A percentile compares a stretch with the other conserved stretches of the same genome.
Conservation (phyloP, 192 early-diverging fungal genomes). For the Backusella psychrophila region DNA sequence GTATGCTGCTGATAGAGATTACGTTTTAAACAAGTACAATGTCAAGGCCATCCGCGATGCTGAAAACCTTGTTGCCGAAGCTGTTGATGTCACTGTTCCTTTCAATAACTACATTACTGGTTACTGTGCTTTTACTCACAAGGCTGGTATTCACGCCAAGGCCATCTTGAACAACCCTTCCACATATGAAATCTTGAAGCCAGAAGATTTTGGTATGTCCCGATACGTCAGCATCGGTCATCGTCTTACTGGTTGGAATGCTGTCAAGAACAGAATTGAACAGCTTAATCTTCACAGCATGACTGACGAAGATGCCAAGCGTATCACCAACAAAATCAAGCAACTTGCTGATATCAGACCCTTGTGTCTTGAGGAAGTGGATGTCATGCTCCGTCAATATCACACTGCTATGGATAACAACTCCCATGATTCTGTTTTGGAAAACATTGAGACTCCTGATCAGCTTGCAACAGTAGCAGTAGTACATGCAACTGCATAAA, state of each 20-base stretch:
- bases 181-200: slow-evolving; percentile 97
- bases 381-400: slow-evolving; percentile 74
- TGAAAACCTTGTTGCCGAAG: slow-evolving; percentile 94
- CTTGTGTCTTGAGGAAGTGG: slow-evolving; percentile 90
- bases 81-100: slow-evolving; percentile 93
- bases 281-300: slow-evolving; percentile 75
- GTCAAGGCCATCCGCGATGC: slow-evolving; percentile 88
- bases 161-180: slow-evolving; percentile 98
- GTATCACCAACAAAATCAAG: slow-evolving; percentile 93
- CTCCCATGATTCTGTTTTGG: slow-evolving; percentile 47
- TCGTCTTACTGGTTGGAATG: slow-evolving; percentile 98
- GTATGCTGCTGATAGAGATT: slow-evolving; percentile 91
- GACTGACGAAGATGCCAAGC: slow-evolving; percentile 89
- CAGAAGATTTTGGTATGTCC: slow-evolving; percentile 98
- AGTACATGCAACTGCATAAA: slow-evolving; percentile 8
- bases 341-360: slow-evolving; percentile 91
- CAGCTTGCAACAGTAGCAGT: slow-evolving; percentile 35
- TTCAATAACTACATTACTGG: slow-evolving; percentile 99
- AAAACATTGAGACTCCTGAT: slow-evolving; percentile 47
- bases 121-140: slow-evolving; percentile 98
- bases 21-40: slow-evolving; percentile 92
- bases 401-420: slow-evolving; percentile 68
- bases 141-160: slow-evolving; percentile 99
- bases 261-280: slow-evolving; percentile 97
- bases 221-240: slow-evolving; percentile 97